These are phyloP conservation scores for Alternaria triticimaculans DNA, from an alignment of 2,329 filamentous ascomycete genomes.

Conservation along the genomic window DNA sequence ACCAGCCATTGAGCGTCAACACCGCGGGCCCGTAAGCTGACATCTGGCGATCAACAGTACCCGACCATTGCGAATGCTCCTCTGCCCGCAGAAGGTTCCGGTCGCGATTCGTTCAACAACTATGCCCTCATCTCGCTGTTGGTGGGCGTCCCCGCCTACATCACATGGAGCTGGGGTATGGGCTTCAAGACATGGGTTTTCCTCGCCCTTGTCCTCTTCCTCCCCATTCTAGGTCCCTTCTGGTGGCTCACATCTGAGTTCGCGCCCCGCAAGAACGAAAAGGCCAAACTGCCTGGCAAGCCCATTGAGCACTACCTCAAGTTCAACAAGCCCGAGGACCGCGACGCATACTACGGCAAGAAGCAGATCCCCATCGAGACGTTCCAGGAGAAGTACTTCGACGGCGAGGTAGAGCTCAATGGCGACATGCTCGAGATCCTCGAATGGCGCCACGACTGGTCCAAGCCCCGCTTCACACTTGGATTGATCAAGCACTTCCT, in stretches of 20 bases:
- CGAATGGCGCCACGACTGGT: conserved; percentile 97
- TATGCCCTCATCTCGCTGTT: conserved; percentile 74
- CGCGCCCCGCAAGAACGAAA: conserved; percentile 90
- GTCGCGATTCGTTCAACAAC: conserved; percentile 88
- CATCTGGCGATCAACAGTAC: conserved; percentile 62
- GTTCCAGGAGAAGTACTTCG: conserved; percentile 98
- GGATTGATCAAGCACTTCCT: conserved; percentile 88
- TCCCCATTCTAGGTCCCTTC: conserved; percentile 81
- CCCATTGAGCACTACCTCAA: conserved; percentile 90
- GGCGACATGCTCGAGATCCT: conserved; percentile 87
- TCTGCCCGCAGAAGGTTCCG: conserved; percentile 85
- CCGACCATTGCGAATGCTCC: conserved; percentile 93
- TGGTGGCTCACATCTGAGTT: conserved; percentile 82
- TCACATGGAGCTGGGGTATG: conserved; percentile 83
- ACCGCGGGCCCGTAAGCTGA: conserved; percentile 31
- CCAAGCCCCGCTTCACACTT: conserved; percentile 88
- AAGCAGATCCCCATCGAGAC: conserved; percentile 89
- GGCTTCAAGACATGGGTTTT: conserved; percentile 88
- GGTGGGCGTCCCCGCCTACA: conserved; percentile 74
- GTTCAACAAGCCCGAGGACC: conserved; percentile 70
- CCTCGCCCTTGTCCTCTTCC: conserved; percentile 77
- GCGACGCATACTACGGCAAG: conserved; percentile 73
- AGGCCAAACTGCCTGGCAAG: conserved; percentile 83
- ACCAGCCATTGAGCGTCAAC: conserved; percentile 41
- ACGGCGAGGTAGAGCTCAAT: conserved; percentile 93